phyloP scores from a whole-genome alignment of 1,284 basidiomycete species.

The Puccinia novopanici region DNA sequence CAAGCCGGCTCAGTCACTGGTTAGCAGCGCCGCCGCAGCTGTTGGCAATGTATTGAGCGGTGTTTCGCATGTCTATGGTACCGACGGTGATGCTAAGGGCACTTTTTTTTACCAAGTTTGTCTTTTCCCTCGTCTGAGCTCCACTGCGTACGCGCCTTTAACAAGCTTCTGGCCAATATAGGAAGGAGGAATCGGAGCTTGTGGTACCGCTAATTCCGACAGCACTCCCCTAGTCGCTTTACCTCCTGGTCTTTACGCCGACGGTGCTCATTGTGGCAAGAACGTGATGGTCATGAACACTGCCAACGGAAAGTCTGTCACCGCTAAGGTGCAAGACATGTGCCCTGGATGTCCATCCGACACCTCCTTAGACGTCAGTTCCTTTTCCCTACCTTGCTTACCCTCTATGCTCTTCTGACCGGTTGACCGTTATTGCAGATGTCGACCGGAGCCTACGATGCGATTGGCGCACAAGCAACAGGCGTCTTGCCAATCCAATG shows the following conservation, averaged over 20 bases:
- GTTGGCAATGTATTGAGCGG: slow-evolving; percentile 5
- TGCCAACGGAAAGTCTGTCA: slow-evolving; percentile 45
- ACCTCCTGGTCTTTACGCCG: slow-evolving; percentile 40
- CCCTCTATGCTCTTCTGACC: background rate
- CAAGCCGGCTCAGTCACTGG: background rate
- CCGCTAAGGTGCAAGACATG: slow-evolving; percentile 47
- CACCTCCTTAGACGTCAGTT: slow-evolving; percentile 40
- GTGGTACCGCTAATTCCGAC: slow-evolving; percentile 43
- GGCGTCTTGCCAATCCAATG: slow-evolving; percentile 48
- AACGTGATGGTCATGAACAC: slow-evolving; percentile 43
- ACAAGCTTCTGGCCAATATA: background rate
- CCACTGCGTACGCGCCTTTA: too few species aligned
- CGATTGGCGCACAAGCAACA: slow-evolving; percentile 33
- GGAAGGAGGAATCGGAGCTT: slow-evolving; percentile 47
- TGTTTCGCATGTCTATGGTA: slow-evolving; percentile 36
- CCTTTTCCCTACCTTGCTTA: background rate
- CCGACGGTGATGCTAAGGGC: slow-evolving; percentile 41
- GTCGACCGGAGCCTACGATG: slow-evolving; percentile 50
- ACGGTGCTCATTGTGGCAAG: slow-evolving; percentile 46
- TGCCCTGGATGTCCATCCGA: slow-evolving; percentile 42
- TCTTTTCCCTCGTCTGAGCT: too few species aligned
- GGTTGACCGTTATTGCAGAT: background rate
- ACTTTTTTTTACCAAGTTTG: too few species aligned
- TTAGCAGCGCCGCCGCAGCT: background rate
- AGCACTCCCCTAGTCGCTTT: slow-evolving; percentile 41